Evolutionary conservation across 257 asterid species (phyloP).

Genomic region (Solanum rostratum): DNA sequence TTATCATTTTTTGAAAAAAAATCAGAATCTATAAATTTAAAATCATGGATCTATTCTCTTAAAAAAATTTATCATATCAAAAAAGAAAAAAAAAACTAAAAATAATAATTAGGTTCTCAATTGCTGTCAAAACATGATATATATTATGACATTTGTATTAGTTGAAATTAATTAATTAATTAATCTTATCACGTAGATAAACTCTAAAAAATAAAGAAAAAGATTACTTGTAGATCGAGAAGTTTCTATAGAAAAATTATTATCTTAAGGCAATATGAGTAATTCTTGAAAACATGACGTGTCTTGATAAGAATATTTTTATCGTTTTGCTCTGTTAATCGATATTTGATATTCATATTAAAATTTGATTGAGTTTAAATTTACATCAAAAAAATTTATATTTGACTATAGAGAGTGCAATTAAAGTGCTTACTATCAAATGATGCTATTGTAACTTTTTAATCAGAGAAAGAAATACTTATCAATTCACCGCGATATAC

Average conservation of each 20-base stretch:
- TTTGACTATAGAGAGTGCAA: too few species aligned
- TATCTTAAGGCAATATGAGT: not conserved
- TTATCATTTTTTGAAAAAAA: not conserved
- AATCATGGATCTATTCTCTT: not conserved
- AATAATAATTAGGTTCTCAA: not conserved
- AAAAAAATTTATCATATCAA: not conserved
- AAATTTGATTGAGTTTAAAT: not conserved
- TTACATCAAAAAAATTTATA: rapidly evolving
- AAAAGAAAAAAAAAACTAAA: not conserved
- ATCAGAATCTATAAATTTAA: not conserved
- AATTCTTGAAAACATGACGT: not conserved
- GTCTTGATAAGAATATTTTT: too few species aligned
- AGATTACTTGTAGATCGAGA: not conserved
- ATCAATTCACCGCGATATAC: not conserved
- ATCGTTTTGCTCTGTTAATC: too few species aligned
- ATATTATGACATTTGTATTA: not conserved
- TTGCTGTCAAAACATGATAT: not conserved
- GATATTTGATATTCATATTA: not conserved
- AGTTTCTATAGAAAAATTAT: not conserved
- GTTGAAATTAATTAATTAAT: not conserved
- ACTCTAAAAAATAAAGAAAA: not conserved
- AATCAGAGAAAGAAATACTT: not conserved
- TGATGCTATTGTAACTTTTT: rapidly evolving
- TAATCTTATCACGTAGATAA: not conserved
- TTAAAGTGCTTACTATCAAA: too few species aligned